Evolutionary conservation across 2,329 filamentous ascomycete species (phyloP), one percentile per base, ranked within the genome.

Genomic region (Triangularia setosa): DNA sequence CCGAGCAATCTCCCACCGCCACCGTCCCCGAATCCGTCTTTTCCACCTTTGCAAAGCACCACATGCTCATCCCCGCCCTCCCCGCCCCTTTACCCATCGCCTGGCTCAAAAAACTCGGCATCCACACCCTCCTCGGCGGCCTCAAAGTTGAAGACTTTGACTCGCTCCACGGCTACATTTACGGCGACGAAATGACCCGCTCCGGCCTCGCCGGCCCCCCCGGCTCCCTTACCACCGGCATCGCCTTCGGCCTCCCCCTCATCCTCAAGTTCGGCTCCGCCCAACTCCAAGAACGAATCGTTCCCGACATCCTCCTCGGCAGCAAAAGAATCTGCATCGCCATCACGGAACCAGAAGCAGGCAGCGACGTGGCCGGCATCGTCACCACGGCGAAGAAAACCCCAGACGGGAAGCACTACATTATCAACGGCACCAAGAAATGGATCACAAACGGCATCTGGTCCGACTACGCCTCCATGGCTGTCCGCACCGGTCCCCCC

Each of bases 361-460:
- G 90, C 0, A 87, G 84, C 60, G 90, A 93, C 72, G 90, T 93
- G 1, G 88, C 89, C 6, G 89, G 88, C 70, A 90, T 92, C 68
- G 81, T 82, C 3, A 92, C 90, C 0, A 90, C 86, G 0, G 90
- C 90, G 1, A 79, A 75, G 3, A 88, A 87, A 74, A 84, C 80
- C 6, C 72, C 79, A 0, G 86, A 89, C 71, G 89, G 89, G 11
- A 87, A 86, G 73, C 78, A 85, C 70, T 93, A 89, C 72, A 81
- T 92, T 56, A 77, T 92, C 57, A 92, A 90, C 64, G 90, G 90
- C n/a, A 81, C 83, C 0, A 92, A 92, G 83, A 92, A 93, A 77
- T 93, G 90, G 90, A 90, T 91, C 72, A 90, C 88, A 0, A 90
- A 90, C 70, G 90, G 86, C 4, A 86, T 90, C 65, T 91, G 87